Conservation (phyloP, 1,284 basidiomycete genomes). For the Puccinia hordei region DNA sequence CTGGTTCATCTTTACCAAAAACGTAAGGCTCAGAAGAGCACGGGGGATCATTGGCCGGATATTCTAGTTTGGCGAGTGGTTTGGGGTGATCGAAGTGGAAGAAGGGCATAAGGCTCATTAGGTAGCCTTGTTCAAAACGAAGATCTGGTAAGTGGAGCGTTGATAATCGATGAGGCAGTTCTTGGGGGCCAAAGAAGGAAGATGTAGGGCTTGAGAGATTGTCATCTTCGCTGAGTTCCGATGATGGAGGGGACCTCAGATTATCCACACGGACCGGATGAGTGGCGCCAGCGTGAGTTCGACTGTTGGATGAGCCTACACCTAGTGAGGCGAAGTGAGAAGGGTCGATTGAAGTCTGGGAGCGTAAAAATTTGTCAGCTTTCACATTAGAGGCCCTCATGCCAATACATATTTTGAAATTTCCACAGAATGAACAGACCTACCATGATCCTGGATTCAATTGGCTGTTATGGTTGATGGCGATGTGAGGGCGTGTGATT, state of each 20-base stretch:
- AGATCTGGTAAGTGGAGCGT: constrained; percentile 35
- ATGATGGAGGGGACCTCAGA: not conserved
- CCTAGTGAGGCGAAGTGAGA: constrained; percentile 35
- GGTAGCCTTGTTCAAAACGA: constrained; percentile 47
- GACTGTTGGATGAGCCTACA: not conserved
- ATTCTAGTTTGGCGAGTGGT: too few species aligned
- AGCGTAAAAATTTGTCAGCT: not conserved
- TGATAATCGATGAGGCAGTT: not conserved
- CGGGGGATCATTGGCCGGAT: not conserved
- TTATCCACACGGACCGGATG: constrained; percentile 10
- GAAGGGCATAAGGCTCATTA: constrained; percentile 42
- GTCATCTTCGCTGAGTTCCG: not conserved
- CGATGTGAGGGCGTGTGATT: too few species aligned
- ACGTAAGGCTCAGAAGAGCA: not conserved
- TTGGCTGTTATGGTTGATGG: too few species aligned
- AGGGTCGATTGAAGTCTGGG: constrained; percentile 35
- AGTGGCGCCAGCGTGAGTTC: constrained; percentile 18
- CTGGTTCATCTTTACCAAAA: not conserved
- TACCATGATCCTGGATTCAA: too few species aligned
- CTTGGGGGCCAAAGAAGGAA: constrained; percentile 25
- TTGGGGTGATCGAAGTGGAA: constrained; percentile 25
- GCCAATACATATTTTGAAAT: too few species aligned
- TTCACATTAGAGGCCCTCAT: too few species aligned
- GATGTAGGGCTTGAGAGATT: constrained; percentile 25
- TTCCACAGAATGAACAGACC: too few species aligned